Evolutionary conservation across 1,284 basidiomycete species (phyloP), one percentile per base, ranked within the genome.

Genomic region (Sporisorium scitamineum): DNA sequence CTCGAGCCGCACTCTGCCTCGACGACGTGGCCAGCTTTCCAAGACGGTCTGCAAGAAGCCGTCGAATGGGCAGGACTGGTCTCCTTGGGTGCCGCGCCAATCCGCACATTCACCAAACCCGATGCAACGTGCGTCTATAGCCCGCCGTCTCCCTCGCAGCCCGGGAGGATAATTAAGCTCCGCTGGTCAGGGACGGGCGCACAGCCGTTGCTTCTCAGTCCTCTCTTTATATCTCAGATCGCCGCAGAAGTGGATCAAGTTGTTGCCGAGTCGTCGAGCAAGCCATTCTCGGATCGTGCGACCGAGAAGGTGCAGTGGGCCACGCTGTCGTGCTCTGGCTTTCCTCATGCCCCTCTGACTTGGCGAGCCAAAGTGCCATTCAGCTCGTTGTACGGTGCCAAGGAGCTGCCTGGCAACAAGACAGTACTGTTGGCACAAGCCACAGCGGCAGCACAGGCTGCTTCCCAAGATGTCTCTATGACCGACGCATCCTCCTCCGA

Each of bases 281-380:
- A 2, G 29, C 20, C 34, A 3, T 20, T 37, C 22, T 20, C 37
- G 8, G 39, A 39, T 7, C 22, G 32, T n/a, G 5, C 24, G 10
- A 18, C 10, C 13, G 54, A 52, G 32, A 54, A 41, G 24, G 34
- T 27, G 9, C 24, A 54, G 3, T 76, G 78, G 76, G 72, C 70
- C 4, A 51, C 53, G 1, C 27, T 79, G 13, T 64, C 69, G 13
- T 69, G 70, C n/a, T 31, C 56, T 0, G 80, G 80, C 3, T 81
- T 75, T 18, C 50, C 70, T 8, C 76, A 81, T 42, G 65, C 80
- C 9, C 80, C 80, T 11, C 48, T 81, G 10, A 70, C 76, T 2
- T 81, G 80, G 80, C 59, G 70, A 18, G 57, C 61, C 42, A 70
- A 70, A 34, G 42, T 66, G 6, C 52, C 75, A 0, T 52, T 64